Base-by-base conservation (phyloP, 139 green algal species). In the Asterochloris erici region DNA sequence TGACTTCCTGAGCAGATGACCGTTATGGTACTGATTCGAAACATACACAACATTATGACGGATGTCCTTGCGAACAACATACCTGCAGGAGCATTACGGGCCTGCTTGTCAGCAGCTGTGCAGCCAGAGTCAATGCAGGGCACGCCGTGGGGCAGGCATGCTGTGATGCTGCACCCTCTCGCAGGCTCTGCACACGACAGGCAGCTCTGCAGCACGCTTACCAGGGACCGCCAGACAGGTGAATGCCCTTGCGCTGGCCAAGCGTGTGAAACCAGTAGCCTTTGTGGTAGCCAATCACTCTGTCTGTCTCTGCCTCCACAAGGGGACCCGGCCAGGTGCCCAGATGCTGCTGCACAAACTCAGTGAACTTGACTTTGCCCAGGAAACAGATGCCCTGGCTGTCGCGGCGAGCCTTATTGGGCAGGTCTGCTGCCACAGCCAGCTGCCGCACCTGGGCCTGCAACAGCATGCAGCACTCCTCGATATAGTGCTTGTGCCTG, bases 351-450 rank as follows among this genome's bases (percentile, higher is more conserved):
- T 86, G 76, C 54, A 99, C 90, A 92, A 99, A 98, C 85, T 98
- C 95, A 77, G 24, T 83, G 83, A 97, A 98, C 82, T 90, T 90
- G 1, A 98, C 96, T 83, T 99, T 99, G 63, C 97, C 97, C 60
- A 99, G 89, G 85, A 99, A 99, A 90, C 97, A 99, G 75, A 99
- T 99, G 68, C 97, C 97, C 88, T 99, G 97, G 86, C 90, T 96
- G 89, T 99, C 97, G 82, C 96, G 96, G 47, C 97, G 90, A 16
- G 84, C 84, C 81, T 92, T 85, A 79, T 95, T 99, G 63, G 96
- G 94, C 63, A 99, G 91, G 23, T 81, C 71, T 26, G 90, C 84
- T 0, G 83, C 85, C 1, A 74, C 84, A 11, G 94, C 96, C 54
- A 96, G 88, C 38, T 84, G 63, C 11, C 94, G 87, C 10, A 97